Evolutionary conservation across 805 yeast species (phyloP).

Genomic region (Saccharomycopsis sp.): DNA sequence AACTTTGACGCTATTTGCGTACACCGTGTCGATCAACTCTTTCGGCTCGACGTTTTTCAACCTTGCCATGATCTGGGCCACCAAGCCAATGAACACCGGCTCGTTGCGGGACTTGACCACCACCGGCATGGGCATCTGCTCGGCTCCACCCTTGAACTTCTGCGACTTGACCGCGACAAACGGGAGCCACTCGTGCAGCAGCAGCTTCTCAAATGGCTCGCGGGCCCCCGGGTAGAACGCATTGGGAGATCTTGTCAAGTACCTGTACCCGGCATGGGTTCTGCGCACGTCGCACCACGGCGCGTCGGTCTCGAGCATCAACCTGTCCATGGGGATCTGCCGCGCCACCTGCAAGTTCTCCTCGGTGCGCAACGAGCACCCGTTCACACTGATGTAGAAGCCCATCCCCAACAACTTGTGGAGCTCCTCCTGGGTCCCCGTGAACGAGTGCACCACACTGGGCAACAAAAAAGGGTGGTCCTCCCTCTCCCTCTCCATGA

Average conservation of each 20-base stretch:
- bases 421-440: slow-evolving; percentile 68
- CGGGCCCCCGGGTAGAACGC: slow-evolving; percentile 44
- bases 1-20: slow-evolving; percentile 37
- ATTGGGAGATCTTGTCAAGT: slow-evolving; percentile 45
- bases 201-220: too few species aligned
- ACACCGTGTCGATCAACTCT: slow-evolving; percentile 40
- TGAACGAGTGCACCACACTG: slow-evolving; percentile 82
- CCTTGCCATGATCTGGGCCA: slow-evolving; percentile 59
- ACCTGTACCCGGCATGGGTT: slow-evolving; percentile 65
- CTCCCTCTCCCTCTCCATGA: too few species aligned
- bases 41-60: slow-evolving; percentile 36
- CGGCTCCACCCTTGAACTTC: not conserved
- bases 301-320: slow-evolving; percentile 89
- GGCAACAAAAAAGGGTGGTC: slow-evolving; percentile 53
- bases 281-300: slow-evolving; percentile 97
- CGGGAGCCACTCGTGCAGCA: slow-evolving; percentile 51
- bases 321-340: slow-evolving; percentile 56
- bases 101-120: slow-evolving; percentile 82
- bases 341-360: slow-evolving; percentile 62
- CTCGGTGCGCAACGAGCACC: slow-evolving; percentile 78
- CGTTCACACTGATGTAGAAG: slow-evolving; percentile 76
- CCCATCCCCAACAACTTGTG: slow-evolving; percentile 46
- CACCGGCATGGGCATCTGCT: slow-evolving; percentile 16
- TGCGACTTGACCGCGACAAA: slow-evolving; percentile 61
- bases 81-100: slow-evolving; percentile 77